A percentile compares a stretch with the other conserved stretches of the same genome.
Conservation (phyloP, 2,329 filamentous ascomycete species). For the Beauveria sp. region DNA sequence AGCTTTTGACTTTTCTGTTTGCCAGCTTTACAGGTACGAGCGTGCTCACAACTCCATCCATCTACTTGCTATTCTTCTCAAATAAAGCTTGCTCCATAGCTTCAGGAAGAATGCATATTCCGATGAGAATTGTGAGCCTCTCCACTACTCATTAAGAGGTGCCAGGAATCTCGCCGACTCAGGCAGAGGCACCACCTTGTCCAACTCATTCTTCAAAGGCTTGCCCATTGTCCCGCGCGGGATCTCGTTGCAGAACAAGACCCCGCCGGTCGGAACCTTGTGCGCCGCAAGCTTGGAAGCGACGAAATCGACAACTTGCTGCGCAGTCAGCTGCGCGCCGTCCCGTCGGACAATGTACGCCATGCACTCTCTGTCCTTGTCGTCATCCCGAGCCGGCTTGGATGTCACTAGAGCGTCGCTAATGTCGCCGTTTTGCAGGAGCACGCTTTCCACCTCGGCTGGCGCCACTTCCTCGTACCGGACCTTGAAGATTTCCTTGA, state of each 20-base stretch:
- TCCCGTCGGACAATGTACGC: background rate
- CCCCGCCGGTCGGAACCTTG: constrained; percentile 1
- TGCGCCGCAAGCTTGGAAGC: background rate
- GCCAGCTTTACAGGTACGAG: too few relatives aligned
- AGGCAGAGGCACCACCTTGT: background rate
- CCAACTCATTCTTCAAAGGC: background rate
- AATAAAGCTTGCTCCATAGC: too few relatives aligned
- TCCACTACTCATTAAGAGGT: background rate
- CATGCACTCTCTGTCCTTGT: background rate
- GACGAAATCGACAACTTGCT: background rate
- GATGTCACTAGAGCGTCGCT: background rate
- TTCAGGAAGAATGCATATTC: too few relatives aligned
- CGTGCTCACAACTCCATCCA: too few relatives aligned
- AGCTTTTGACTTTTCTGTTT: too few relatives aligned
- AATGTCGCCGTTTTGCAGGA: background rate
- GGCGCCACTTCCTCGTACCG: constrained; percentile 1
- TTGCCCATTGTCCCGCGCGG: constrained; percentile 4
- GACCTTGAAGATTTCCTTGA: constrained; percentile 9
- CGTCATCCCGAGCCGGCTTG: background rate
- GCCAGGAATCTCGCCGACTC: background rate
- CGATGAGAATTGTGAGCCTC: background rate
- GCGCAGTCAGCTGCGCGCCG: background rate
- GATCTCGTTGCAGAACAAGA: constrained; percentile 2
- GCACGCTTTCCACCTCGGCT: constrained; percentile 2
- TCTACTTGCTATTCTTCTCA: too few relatives aligned